Conservation (phyloP, 345 rosid genomes). For the Ceriops tagal region DNA sequence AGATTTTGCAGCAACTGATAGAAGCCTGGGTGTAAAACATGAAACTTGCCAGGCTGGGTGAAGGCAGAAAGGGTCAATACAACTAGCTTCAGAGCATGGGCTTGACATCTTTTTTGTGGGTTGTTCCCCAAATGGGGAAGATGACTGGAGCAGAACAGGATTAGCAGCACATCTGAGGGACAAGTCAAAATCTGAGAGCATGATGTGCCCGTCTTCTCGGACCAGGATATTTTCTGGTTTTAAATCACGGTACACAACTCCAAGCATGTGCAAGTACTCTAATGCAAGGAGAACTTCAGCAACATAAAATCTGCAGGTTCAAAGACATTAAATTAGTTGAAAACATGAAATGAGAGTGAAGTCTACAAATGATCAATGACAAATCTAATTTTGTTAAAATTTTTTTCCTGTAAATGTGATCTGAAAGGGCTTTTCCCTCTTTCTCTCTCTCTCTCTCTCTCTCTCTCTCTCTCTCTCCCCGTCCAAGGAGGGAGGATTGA, state of each 20-base stretch:
- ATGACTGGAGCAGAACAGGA: conserved; percentile 43
- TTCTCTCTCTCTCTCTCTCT: too few species aligned
- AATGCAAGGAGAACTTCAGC: conserved; percentile 77
- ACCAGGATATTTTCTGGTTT: conserved; percentile 79
- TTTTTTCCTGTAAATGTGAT: background rate
- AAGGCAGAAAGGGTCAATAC: conserved; percentile 77
- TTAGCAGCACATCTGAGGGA: conserved; percentile 59
- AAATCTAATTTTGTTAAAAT: background rate
- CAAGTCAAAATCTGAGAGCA: conserved; percentile 81
- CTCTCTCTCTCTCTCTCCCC: too few species aligned
- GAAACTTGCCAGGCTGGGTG: conserved; percentile 74
- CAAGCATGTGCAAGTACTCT: conserved; percentile 84
- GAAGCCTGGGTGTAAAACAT: conserved; percentile 73
- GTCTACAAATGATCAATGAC: background rate
- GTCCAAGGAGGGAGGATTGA: background rate
- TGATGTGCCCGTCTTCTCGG: conserved; percentile 82
- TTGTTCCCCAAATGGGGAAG: conserved; percentile 36
- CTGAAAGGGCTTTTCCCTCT: background rate
- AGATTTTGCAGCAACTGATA: conserved; percentile 51
- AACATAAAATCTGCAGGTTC: conserved; percentile 56
- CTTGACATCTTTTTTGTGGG: conserved; percentile 51
- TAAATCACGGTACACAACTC: conserved; percentile 73
- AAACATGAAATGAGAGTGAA: conserved; percentile 6
- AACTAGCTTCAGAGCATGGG: conserved; percentile 65
- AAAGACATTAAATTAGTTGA: conserved; percentile 8